Conservation (phyloP, 345 rosid genomes). For the Sisymbrium irio region DNA sequence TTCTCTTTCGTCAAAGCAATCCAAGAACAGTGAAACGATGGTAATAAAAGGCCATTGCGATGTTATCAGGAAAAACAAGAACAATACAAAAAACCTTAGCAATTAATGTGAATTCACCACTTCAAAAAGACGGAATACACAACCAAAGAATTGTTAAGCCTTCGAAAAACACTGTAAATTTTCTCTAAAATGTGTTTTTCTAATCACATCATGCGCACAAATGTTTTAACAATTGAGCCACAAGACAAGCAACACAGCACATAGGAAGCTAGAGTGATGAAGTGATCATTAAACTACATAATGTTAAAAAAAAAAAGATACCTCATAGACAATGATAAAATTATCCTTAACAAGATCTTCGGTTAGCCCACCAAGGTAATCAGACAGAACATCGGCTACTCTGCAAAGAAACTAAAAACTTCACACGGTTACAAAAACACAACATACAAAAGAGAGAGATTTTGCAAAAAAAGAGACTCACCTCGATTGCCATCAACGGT, state of each 20-base stretch:
- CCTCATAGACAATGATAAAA: slow-evolving; percentile 94
- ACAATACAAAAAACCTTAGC: neutral
- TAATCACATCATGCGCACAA: neutral
- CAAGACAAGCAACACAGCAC: neutral
- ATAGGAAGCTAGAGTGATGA: neutral
- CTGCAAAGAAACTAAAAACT: slow-evolving; percentile 80
- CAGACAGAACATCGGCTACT: slow-evolving; percentile 79
- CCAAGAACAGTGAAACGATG: neutral
- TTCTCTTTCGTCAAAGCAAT: neutral
- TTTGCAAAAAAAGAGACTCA: slow-evolving; percentile 8
- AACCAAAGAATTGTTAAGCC: neutral
- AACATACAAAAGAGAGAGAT: slow-evolving; percentile 10
- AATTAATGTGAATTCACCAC: neutral
- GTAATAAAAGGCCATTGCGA: neutral
- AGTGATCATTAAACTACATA: neutral
- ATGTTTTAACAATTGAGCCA: neutral
- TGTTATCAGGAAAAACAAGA: neutral
- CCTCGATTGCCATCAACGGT: slow-evolving; percentile 97
- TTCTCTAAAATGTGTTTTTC: neutral
- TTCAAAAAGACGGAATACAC: neutral
- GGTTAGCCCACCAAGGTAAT: slow-evolving; percentile 90
- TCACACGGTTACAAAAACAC: slow-evolving; percentile 16
- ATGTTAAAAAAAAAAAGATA: slow-evolving; percentile 26
- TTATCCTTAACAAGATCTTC: slow-evolving; percentile 95
- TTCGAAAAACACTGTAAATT: neutral